Percentiles rank a stretch among this genome's conserved stretches.
Conservation (phyloP, 2,329 filamentous ascomycete species). For the Xylariaceae sp. region DNA sequence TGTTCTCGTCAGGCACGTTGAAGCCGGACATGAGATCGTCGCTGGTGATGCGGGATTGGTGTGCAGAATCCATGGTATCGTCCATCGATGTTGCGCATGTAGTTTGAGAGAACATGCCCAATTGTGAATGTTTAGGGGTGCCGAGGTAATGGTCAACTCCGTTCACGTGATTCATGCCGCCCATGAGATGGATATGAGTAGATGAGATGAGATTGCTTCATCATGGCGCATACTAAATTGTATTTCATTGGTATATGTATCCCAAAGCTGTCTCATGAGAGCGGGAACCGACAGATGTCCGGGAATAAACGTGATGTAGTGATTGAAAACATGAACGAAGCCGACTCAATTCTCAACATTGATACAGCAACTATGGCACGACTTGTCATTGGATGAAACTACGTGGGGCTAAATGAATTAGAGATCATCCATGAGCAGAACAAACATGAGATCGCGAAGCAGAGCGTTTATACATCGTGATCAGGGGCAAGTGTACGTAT, state of each 20-base stretch:
- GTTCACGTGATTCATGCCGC: background rate
- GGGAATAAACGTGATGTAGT: background rate
- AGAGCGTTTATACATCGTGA: background rate
- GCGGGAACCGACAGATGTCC: too few species aligned
- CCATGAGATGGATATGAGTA: background rate
- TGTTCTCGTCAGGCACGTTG: conserved; percentile 26
- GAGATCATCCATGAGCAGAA: background rate
- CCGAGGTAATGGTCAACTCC: background rate
- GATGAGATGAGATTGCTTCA: background rate
- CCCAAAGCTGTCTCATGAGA: background rate
- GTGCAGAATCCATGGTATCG: background rate
- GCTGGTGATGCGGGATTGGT: conserved; percentile 10
- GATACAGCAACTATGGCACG: background rate
- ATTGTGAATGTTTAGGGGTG: too few species aligned
- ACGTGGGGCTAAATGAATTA: conserved; percentile 4
- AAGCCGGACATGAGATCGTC: conserved; percentile 33
- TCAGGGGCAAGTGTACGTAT: too few species aligned
- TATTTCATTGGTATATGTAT: background rate
- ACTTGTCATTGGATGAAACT: background rate
- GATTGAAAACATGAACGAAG: too few species aligned
- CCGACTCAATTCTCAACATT: too few species aligned
- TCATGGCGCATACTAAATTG: background rate
- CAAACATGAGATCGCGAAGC: background rate
- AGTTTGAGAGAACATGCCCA: too few species aligned
- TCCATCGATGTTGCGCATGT: too few species aligned